Base-by-base conservation (phyloP, 1,284 basidiomycete genomes). In the Volvariella volvacea region DNA sequence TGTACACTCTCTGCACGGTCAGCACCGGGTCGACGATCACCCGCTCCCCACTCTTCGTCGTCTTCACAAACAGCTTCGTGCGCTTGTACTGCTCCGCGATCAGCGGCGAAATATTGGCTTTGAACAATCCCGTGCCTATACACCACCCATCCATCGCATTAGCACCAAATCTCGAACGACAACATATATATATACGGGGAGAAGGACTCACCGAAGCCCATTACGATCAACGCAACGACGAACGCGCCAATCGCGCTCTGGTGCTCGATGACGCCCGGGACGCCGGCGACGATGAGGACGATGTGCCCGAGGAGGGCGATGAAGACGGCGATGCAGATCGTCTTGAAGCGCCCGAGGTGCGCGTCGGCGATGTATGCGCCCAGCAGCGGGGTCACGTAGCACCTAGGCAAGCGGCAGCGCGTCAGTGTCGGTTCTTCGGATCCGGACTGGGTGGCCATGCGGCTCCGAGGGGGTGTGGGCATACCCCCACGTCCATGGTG, bases 21-120 rank as follows among this genome's bases (percentile, higher is more conserved):
- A 85, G 55, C 0, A 69, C 60, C 0, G 91, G 92, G 59, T 93
- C 89, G 28, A 92, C 78, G 49, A 93, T 82, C 44, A 93, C 88
- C 28, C 80, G 70, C 61, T 91, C 84, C 38, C 89, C 89, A 16
- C 59, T 66, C 49, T 70, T 73, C 1, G 72, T 74, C 2, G 70
- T 75, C 2, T 57, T 45, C 22, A 87, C 63, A 57, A 80, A 83
- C 12, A 73, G 63, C 51, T 73, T 82, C 30, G 68, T 73, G 43
- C 69, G 68, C 48, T 63, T 69, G 58, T 85, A 83, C 57, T 91
- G 84, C 64, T 93, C 86, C 33, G 88, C 88, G 31, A 91, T 73
- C 44, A 91, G 68, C 0, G 88, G 86, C 0, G 83, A 84, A 47
- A 88, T 80, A 58, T 91, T 91, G 0, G 81, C 61, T 65, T 92